Base-by-base conservation (phyloP, 306 rosid species). In the Pachyrhizus erosus region DNA sequence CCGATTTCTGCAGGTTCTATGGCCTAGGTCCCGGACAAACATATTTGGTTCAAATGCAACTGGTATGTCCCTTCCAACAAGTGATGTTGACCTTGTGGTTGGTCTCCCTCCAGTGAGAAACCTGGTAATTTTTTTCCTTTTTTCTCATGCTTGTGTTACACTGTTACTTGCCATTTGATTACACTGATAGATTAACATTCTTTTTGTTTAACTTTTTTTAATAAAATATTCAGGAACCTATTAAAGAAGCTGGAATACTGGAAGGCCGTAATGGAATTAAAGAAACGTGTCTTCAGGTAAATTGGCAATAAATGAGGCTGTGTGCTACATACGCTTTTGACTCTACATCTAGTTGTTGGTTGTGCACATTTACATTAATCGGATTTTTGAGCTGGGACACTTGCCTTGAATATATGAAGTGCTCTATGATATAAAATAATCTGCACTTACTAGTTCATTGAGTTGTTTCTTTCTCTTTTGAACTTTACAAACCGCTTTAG, bases 31-130 rank as follows among this genome's bases (percentile, higher is more conserved):
- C 34, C 88, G 97, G 85, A 92, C 98, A 72, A 90, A 92, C 78
- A 80, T 94, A 88, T 94, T 81, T 90, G 98, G 98, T 82, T 94
- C 98, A 20, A 93, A 89, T 89, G 92, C 97, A 73, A 92, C 97
- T 57, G 97, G 97, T 80, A 87, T 91, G 94, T 90, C 97, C 65
- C 97, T 94, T 86, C 98, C 98, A 34, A 90, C 98, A 34, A 94
- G 98, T 90, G 98, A 94, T 89, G 98, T 94, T 82, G 98, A 94
- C 90, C 97, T 94, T 71, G 98, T 94, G 75, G 97, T 94, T 83
- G 73, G 84, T 85, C 97, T 94, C 62, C 98, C 98, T 83, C 97
- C 98, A 81, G 98, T 94, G 87, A 92, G 98, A 85, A 94, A 94
- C 87, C 88, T 94, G 98, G 98, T 94, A 87, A 80, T 3, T 66